Base-by-base conservation (phyloP, 2,329 filamentous ascomycete genomes). In the Arthrobotrys entomopaga region DNA sequence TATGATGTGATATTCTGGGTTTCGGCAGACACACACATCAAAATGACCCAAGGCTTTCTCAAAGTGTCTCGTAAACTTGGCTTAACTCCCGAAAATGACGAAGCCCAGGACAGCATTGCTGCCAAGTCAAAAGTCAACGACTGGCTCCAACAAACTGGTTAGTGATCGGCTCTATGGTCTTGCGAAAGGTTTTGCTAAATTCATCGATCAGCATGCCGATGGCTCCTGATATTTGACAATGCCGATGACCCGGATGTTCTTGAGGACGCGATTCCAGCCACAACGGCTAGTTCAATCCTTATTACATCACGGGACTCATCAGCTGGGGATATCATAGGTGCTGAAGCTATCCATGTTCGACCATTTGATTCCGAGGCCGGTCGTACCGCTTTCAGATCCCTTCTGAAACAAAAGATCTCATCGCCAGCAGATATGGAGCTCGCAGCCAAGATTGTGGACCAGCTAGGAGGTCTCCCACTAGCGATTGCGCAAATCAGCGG, bases 401-500 rank as follows among this genome's bases (percentile, higher is more conserved):
- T 73, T 16, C 46, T 61, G 13, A 63, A 70, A 29, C 65, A 59
- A 20, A 59, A 48, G n/a, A 48, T 69, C 34, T 16, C 46, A 1
- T 48, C 72, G 8, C n/a, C 63, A 34, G 40, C 54, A 24, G 77
- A 76, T 52, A 61, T 24, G 16, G 59, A 67, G 49, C 61, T 65
- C 48, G 77, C 76, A 29, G 53, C 24, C 26, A 20, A 72, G 24
- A 80, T 81, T 29, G 72, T 60, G 10, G 54, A 75, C 6, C 38
- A 70, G 34, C 72, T 80, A n/a, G 79, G 79, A 5, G 79, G 79
- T 13, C 71, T 80, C 4, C 79, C 79, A 6, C 77, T 81, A 2
- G 79, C 80, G 19, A 57, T 81, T 10, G 74, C 48, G 13, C 79
- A 81, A 63, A 79, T 80, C n/a, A 76, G 77, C 24, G 78, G 78